A percentile compares a stretch with the other conserved stretches of the same genome.
Evolutionary conservation across 2,329 filamentous ascomycete species (phyloP).

Genomic region (Aspergillus amoenus): DNA sequence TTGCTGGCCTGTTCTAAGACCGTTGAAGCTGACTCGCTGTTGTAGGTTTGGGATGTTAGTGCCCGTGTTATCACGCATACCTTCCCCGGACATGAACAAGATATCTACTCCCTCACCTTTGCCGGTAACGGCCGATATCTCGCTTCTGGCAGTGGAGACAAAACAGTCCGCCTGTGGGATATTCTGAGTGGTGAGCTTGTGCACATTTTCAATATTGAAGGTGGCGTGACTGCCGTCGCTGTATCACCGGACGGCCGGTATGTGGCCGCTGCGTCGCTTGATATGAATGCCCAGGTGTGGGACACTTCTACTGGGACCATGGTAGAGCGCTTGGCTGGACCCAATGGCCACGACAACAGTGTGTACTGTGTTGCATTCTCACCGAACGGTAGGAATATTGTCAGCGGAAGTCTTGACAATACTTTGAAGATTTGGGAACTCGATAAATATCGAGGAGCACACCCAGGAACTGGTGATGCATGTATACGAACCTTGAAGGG

Average conservation of each 20-base stretch:
- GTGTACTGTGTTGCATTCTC: conserved; percentile 97
- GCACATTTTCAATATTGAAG: conserved; percentile 85
- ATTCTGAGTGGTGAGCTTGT: conserved; percentile 81
- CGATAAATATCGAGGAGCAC: conserved; percentile 74
- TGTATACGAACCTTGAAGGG: conserved; percentile 97
- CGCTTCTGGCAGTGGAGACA: conserved; percentile 90
- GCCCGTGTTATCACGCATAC: conserved; percentile 81
- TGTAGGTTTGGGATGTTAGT: conserved; percentile 89
- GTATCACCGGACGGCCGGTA: conserved; percentile 94
- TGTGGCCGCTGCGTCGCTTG: conserved; percentile 89
- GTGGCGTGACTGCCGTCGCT: conserved; percentile 94
- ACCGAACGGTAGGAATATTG: conserved; percentile 85
- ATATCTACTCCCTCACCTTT: conserved; percentile 96
- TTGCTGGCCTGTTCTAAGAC: no score
- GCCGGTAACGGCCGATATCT: conserved; percentile 90
- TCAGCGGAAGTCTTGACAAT: conserved; percentile 92
- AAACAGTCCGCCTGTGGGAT: conserved; percentile 95
- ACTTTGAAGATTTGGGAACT: conserved; percentile 99
- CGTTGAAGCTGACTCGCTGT: neutral
- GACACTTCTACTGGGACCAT: conserved; percentile 83
- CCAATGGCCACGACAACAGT: conserved; percentile 92
- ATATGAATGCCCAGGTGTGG: conserved; percentile 98
- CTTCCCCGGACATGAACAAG: conserved; percentile 93
- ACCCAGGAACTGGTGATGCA: neutral
- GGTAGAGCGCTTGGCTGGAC: conserved; percentile 86